Evolutionary conservation across 2,329 filamentous ascomycete species (phyloP), one percentile per base, ranked within the genome.

Genomic region (Cytospora piceicola): DNA sequence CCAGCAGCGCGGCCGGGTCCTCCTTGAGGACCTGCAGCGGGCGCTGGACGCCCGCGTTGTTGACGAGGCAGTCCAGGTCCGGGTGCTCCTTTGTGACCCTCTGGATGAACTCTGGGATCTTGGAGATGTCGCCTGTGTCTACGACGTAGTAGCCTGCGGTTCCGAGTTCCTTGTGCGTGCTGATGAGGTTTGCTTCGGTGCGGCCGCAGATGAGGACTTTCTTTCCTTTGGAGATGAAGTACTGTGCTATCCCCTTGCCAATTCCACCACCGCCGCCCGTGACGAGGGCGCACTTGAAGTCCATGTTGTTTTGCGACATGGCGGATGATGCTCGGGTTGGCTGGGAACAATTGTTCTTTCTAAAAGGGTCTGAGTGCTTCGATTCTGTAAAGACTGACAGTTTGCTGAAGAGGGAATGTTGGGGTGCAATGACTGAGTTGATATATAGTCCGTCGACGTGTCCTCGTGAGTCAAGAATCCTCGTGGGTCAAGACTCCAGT

Each of bases 41-140:
- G 2, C 83, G 75, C 71, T 88, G 85, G 0, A 87, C 82, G 2
- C 84, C 85, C 0, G 85, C 85, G 63, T 88, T 87, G 75, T 87
- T 88, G 71, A 88, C 76, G 0, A 88, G 71, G 68, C 84, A 87
- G 73, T 88, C 84, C 2, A 87, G 72, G 7, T 85, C 80, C 0
- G 82, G 83, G 69, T 87, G 81, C 7, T 85, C 80, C 2, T 67
- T 68, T 3, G 77, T 80, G 52, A 87, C 71, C 20, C 76, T 77
- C 52, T 77, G 64, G 61, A 82, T 74, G 67, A 87, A 85, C 0
- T 60, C 53, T 0, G 81, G 76, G 11, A 86, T 81, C 1, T 75
- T 71, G 0, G 73, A 60, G 0, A 79, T 77, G 4, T 81, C 74
- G 60, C 84, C 81, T 0, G 82, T 84, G 71, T 88, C 84, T 0